These are phyloP conservation scores for Pestalotiopsis sp. DNA, from an alignment of 2,329 filamentous ascomycete species.

Conservation along the genomic window DNA sequence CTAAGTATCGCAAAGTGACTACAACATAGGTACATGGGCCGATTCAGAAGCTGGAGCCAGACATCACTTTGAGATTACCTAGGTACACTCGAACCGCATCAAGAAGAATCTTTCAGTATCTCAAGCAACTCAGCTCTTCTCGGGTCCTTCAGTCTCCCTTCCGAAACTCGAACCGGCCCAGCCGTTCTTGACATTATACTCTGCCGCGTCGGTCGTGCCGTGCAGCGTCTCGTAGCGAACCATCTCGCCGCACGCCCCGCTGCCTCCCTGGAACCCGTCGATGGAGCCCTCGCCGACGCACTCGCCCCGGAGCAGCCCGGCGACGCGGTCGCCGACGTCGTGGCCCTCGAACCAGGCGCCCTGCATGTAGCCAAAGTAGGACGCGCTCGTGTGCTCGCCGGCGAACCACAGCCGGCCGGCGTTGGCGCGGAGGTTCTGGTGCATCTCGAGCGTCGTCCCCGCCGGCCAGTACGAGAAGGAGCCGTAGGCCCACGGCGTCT, in stretches of 20 bases:
- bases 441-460: slow-evolving; percentile 63
- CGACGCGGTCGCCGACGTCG: slow-evolving; percentile 47
- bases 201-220: slow-evolving; percentile 35
- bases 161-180: slow-evolving; percentile 39
- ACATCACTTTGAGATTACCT: neutral
- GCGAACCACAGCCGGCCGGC: slow-evolving; percentile 64
- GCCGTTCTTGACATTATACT: slow-evolving; percentile 37
- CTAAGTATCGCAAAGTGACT: neutral
- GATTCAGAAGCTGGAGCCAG: neutral
- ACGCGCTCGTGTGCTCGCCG: slow-evolving; percentile 63
- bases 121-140: neutral
- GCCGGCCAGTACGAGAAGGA: slow-evolving; percentile 71
- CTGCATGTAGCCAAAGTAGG: slow-evolving; percentile 69
- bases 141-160: neutral
- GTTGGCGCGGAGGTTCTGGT: slow-evolving; percentile 71
- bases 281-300: slow-evolving; percentile 22
- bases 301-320: neutral
- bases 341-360: slow-evolving; percentile 62
- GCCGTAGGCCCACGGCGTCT: slow-evolving; percentile 49
- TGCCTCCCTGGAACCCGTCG: slow-evolving; percentile 25
- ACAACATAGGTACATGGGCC: no score
- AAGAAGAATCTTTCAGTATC: neutral
- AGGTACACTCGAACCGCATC: neutral
- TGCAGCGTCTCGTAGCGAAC: slow-evolving; percentile 32
- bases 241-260: slow-evolving; percentile 27